These are phyloP conservation scores for Phoma sp. DNA, from an alignment of 2,329 filamentous ascomycete species.

Conservation along the genomic window DNA sequence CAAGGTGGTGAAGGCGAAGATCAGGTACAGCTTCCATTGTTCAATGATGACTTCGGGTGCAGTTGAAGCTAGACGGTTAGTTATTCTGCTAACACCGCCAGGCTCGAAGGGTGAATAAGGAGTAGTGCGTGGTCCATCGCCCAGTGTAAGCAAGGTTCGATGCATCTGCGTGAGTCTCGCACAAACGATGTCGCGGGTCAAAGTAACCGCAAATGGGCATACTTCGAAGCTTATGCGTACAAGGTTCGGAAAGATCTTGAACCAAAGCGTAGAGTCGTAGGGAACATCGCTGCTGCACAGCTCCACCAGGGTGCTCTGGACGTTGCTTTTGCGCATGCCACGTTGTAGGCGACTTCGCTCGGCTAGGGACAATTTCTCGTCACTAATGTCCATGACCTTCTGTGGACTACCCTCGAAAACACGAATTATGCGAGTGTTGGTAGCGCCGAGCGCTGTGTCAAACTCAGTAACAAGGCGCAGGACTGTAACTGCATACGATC, in stretches of 20 bases:
- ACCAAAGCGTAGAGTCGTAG: slow-evolving; percentile 95
- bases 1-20: slow-evolving; percentile 95
- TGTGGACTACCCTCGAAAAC: slow-evolving; percentile 90
- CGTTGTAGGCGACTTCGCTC: slow-evolving; percentile 92
- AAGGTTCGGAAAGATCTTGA: slow-evolving; percentile 96
- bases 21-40: slow-evolving; percentile 97
- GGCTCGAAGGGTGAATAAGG: slow-evolving; percentile 66
- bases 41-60: slow-evolving; percentile 89
- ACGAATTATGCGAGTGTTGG: slow-evolving; percentile 81
- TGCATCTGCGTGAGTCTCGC: slow-evolving; percentile 94
- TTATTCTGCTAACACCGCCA: slow-evolving; percentile 61
- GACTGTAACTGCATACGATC: slow-evolving; percentile 90
- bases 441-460: slow-evolving; percentile 83
- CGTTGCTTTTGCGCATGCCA: slow-evolving; percentile 83
- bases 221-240: slow-evolving; percentile 89
- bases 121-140: slow-evolving; percentile 65
- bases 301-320: slow-evolving; percentile 86
- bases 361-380: slow-evolving; percentile 87
- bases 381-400: slow-evolving; percentile 88
- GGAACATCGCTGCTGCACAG: slow-evolving; percentile 94
- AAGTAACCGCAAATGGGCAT: slow-evolving; percentile 88
- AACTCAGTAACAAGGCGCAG: slow-evolving; percentile 92
- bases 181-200: slow-evolving; percentile 91
- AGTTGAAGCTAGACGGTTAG: slow-evolving; percentile 65
- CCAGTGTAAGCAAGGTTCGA: slow-evolving; percentile 77